phyloP scores from a whole-genome alignment of 1,139 yeast genomes.

The Pneumocystis carinii region DNA sequence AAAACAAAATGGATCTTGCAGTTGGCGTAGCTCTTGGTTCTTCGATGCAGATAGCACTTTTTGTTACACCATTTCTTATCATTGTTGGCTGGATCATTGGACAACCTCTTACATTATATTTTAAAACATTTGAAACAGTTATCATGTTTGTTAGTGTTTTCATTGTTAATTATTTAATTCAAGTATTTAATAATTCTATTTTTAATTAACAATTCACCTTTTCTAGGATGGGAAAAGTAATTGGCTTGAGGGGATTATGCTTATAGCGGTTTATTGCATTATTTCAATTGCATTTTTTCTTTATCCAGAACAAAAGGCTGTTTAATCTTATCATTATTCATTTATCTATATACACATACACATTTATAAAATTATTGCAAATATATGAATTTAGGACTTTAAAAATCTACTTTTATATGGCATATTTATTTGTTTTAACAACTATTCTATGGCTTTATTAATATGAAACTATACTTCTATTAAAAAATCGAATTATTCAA shows the following conservation, averaged over 20 bases:
- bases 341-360: too few species aligned
- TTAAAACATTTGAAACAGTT: conserved; percentile 86
- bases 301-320: conserved; percentile 38
- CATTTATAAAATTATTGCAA: not conserved
- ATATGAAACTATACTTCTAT: not conserved
- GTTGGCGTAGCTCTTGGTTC: conserved; percentile 97
- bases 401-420: not conserved
- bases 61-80: conserved; percentile 90
- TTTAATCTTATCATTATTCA: not conserved
- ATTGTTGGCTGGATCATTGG: conserved; percentile 80
- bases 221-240: conserved; percentile 79
- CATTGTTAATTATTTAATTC: conserved; percentile 66
- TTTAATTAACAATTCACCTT: not conserved
- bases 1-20: conserved; percentile 94
- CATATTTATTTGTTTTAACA: not conserved
- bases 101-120: conserved; percentile 83
- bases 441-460: not conserved
- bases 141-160: conserved; percentile 77
- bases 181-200: not conserved
- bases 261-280: conserved; percentile 69
- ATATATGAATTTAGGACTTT: not conserved
- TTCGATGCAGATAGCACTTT: conserved; percentile 83
- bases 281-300: conserved; percentile 80
- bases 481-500: not conserved
- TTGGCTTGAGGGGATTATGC: conserved; percentile 93